phyloP scores from a whole-genome alignment of 1,139 yeast genomes.

The Trichomonascaceae sp. region DNA sequence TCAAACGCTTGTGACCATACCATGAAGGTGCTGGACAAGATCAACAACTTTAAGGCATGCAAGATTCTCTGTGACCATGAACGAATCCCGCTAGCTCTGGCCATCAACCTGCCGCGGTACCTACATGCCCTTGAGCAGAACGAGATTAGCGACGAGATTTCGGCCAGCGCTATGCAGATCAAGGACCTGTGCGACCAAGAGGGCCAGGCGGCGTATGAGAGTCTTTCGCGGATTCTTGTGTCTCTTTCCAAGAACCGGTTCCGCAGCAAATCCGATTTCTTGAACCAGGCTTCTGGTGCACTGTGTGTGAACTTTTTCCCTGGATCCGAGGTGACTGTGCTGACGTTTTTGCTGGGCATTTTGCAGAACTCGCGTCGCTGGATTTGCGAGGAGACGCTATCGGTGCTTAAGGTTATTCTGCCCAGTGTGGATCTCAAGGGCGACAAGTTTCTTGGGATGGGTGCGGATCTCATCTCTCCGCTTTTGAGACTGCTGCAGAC shows the following conservation, averaged over 20 bases:
- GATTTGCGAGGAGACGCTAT: conserved; percentile 73
- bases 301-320: conserved; percentile 61
- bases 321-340: conserved; percentile 55
- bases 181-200: conserved; percentile 47
- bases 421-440: conserved; percentile 66
- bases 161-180: conserved; percentile 24
- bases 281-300: conserved; percentile 65
- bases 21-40: conserved; percentile 55
- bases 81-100: conserved; percentile 54
- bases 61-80: conserved; percentile 65
- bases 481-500: conserved; percentile 69
- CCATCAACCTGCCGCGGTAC: conserved; percentile 75
- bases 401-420: conserved; percentile 55
- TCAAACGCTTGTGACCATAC: conserved; percentile 71
- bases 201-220: no score
- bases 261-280: conserved; percentile 77
- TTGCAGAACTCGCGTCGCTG: conserved; percentile 64
- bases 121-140: conserved; percentile 61
- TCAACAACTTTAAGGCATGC: conserved; percentile 56
- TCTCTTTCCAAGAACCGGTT: conserved; percentile 70
- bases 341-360: conserved; percentile 65
- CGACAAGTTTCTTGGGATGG: conserved; percentile 77
- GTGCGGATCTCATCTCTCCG: conserved; percentile 92
- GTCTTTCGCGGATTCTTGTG: conserved; percentile 58
- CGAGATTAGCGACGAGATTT: conserved; percentile 28